These are phyloP conservation scores for Botryotinia globosa DNA, from an alignment of 2,329 filamentous ascomycete genomes.

Conservation along the genomic window DNA sequence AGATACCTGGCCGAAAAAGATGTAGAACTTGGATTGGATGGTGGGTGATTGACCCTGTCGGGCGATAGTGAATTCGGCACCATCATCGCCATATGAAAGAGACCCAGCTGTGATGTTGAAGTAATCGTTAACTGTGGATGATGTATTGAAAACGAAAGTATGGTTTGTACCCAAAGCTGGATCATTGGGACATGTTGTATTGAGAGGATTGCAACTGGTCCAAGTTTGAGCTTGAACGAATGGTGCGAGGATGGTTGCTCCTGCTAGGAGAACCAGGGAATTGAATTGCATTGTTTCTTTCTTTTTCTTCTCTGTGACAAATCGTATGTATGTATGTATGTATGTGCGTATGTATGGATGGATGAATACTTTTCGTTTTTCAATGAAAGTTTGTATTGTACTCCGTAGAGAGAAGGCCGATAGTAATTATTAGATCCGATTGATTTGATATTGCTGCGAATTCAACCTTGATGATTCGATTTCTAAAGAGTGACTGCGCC, in stretches of 20 bases:
- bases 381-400: neutral
- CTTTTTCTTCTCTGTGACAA: neutral
- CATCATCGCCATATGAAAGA: constrained; percentile 60
- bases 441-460: constrained; percentile 4
- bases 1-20: constrained; percentile 81
- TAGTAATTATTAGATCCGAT: neutral
- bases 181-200: constrained; percentile 66
- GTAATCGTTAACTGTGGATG: constrained; percentile 51
- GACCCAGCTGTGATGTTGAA: constrained; percentile 69
- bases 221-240: constrained; percentile 67
- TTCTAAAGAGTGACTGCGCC: constrained; percentile 7
- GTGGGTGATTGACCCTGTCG: constrained; percentile 74
- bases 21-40: constrained; percentile 74
- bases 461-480: neutral
- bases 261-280: constrained; percentile 25
- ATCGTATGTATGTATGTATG: neutral
- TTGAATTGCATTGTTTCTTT: constrained; percentile 29
- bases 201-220: constrained; percentile 74
- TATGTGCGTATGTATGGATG: neutral
- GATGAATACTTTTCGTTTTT: neutral
- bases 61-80: constrained; percentile 69
- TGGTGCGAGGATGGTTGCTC: constrained; percentile 35
- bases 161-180: constrained; percentile 65
- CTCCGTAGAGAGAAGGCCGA: neutral
- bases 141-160: constrained; percentile 60